Evolutionary conservation across 495 filamentous ascomycete species (phyloP), one percentile per base, ranked within the genome.

Genomic region (Xylaria scruposa): DNA sequence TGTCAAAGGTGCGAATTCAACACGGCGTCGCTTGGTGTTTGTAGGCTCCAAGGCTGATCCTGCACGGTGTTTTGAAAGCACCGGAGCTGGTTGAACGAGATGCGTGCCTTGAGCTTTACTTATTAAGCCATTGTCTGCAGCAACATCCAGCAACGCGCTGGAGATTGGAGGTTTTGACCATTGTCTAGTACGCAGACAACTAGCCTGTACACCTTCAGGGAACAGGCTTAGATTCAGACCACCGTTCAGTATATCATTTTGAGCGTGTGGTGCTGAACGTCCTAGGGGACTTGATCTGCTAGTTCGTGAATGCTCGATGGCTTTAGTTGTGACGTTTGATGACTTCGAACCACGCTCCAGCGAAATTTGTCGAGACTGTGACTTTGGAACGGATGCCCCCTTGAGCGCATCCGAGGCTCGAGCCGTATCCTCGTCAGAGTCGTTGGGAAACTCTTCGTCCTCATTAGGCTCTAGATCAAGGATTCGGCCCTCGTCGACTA

Each of bases 351-450:
- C n/a, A 42, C 21, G 26, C 31, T 17, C n/a, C 3, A 10, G 47
- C 3, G 60, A 38, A 44, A 17, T 33, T 42, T 38, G 44, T n/a
- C 24, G 6, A 56, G 13, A 24, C 40, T 64, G n/a, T 29, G 24
- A 36, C 15, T 64, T 71, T 29, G 15, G 38, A 46, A 9, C 15
- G 15, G 49, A 44, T 0, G 51, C n/a, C 19, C 36, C 70, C 10
- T 72, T 69, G 21, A 40, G 29, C 13, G 54, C 8, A 6, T 75
- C 70, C 21, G 66, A 60, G 40, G 42, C 62, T 36, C 33, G 70
- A 26, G 82, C 76, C 26, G 76, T 61, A 47, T 88, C 84, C 60
- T 91, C 88, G 68, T 91, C 89, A 13, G 84, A 87, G 58, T 85
- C 86, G 56, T 88, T 86, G 42, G 79, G 76, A 67, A 83, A 81